A percentile compares a stretch with the other conserved stretches of the same genome.
Evolutionary conservation across 495 filamentous ascomycete species (phyloP).

Genomic region (Neurospora intermedia): DNA sequence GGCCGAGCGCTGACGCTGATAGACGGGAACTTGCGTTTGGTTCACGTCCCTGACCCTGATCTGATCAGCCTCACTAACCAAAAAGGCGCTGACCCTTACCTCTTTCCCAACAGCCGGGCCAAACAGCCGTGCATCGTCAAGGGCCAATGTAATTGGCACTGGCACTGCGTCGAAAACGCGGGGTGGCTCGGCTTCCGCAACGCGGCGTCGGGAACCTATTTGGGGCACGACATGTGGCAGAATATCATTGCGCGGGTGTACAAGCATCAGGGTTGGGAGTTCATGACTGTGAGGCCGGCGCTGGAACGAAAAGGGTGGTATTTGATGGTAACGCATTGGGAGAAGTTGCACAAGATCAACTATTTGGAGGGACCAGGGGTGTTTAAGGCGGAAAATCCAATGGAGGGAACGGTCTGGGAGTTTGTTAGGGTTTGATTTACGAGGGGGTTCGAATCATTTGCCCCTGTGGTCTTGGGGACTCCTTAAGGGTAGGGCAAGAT

Average conservation of each 20-base stretch:
- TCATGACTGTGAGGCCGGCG: not conserved
- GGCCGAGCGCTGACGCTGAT: not conserved
- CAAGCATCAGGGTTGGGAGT: not conserved
- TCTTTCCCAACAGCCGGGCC: not conserved
- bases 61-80: not conserved
- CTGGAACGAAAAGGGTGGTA: not conserved
- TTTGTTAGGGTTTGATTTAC: not conserved
- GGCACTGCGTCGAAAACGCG: not conserved
- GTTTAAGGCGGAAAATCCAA: not conserved
- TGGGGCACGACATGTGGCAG: not conserved
- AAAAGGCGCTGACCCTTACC: not conserved
- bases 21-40: not conserved
- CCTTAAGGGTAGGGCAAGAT: not conserved
- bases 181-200: not conserved
- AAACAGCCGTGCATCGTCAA: not conserved
- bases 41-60: not conserved
- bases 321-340: not conserved
- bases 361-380: not conserved
- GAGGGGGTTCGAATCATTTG: not conserved
- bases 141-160: not conserved
- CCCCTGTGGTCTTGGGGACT: not conserved
- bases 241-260: not conserved
- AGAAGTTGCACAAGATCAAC: not conserved
- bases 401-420: not conserved
- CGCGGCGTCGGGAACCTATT: not conserved